Base-by-base conservation (phyloP, 1,284 basidiomycete species). In the Phellinidium pouzarii region DNA sequence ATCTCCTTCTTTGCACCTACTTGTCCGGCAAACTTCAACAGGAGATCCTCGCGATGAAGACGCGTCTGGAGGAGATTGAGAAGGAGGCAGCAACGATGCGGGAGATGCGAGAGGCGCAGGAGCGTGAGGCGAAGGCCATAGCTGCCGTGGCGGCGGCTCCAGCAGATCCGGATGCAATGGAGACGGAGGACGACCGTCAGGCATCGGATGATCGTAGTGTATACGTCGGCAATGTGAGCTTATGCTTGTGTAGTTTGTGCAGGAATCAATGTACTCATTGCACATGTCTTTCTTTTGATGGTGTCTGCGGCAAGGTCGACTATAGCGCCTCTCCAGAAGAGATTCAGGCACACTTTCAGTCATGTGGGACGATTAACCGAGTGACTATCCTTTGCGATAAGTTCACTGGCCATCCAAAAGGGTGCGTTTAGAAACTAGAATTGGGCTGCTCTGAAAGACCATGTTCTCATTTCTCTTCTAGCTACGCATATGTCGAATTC, bases 311-410 rank as follows among this genome's bases (percentile, higher is more conserved):
- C 36, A 49, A 99, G 94, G 95, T 99, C 52, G 96, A 99, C 75
- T 99, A 99, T 68, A 81, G 86, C 53, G 90, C 95, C 6, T 97
- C 96, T 25, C 96, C 96, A 12, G 96, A 99, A 71, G 96, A 99
- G 68, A 94, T 99, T 53, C 96, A 99, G 71, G 84, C 80, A 41
- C 96, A 99, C 69, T 99, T 99, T 74, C 90, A 94, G 66, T 86
- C 94, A 23, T 98, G 94, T 66, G 96, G 96, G 4, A 94, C 91
- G 19, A 99, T 99, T 70, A 99, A 99, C 73, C 84, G 96, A 62
- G 94, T 99, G 47, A 99, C 96, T 0, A 99, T 99, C 64, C 81
- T 99, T 23, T 99, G 96, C 70, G 96, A 99, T 78, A 99, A 99
- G 74, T 99, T 97, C 69, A 98, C 95, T 14, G 96, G 96, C 42